Percentiles rank a stretch among this genome's conserved stretches.
Evolutionary conservation across 768 basidiomycete species (phyloP).

Genomic region (Rhizopogon vesiculosus): DNA sequence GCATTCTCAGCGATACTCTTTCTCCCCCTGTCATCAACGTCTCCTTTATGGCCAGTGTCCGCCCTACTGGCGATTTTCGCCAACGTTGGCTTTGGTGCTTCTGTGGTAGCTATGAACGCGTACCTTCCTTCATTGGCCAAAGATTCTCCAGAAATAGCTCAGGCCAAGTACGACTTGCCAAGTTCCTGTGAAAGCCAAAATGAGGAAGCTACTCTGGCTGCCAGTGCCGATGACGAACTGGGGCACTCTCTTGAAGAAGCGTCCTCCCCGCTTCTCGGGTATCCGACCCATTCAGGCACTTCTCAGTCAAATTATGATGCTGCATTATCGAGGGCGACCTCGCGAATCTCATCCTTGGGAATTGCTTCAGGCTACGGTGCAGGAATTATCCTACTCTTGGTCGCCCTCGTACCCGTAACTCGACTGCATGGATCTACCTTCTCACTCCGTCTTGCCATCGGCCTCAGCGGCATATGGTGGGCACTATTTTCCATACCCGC

Average conservation of each 20-base stretch:
- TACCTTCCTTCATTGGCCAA: constrained; percentile 77
- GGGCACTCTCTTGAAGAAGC: constrained; percentile 23
- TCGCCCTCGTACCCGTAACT: constrained; percentile 76
- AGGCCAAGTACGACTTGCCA: constrained; percentile 28
- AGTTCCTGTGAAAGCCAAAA: constrained; percentile 10
- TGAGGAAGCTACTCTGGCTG: constrained; percentile 9
- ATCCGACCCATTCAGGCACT: constrained; percentile 12
- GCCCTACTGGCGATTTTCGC: constrained; percentile 70
- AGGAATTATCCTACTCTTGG: constrained; percentile 71
- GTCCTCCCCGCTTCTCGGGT: constrained; percentile 33
- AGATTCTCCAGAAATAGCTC: constrained; percentile 54
- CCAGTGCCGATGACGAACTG: constrained; percentile 9
- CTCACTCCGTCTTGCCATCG: constrained; percentile 78
- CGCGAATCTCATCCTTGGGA: constrained; percentile 79
- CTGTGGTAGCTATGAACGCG: constrained; percentile 85
- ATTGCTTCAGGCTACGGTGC: constrained; percentile 85
- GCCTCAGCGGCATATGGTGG: constrained; percentile 88
- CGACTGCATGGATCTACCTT: constrained; percentile 70
- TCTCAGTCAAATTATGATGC: constrained; percentile 43
- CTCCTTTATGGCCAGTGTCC: constrained; percentile 62
- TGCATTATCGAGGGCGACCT: constrained; percentile 66
- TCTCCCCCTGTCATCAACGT: constrained; percentile 67
- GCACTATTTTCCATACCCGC: constrained; percentile 76
- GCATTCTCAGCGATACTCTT: constrained; percentile 66
- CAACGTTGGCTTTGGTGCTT: constrained; percentile 84